Evolutionary conservation across 129 eudicot species (phyloP).

Genomic region (Logfia minima): DNA sequence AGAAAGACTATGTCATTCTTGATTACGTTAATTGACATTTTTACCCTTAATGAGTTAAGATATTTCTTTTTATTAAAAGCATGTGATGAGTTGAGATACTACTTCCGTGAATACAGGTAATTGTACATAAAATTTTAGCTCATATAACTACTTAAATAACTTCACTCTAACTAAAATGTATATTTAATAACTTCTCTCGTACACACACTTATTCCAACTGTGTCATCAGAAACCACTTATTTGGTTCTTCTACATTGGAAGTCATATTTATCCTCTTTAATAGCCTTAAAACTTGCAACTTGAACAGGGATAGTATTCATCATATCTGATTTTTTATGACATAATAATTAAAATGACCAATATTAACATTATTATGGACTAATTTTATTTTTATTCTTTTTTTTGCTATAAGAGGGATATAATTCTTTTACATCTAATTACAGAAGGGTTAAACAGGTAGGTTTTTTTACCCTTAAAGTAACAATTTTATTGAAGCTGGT

Average conservation of each 20-base stretch:
- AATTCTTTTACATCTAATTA: not conserved
- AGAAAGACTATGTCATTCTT: not conserved
- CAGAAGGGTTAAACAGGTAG: not conserved
- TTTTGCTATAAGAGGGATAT: not conserved
- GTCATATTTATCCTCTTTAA: not conserved
- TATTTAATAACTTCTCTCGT: not conserved
- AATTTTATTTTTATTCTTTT: too few species aligned
- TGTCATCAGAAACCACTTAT: too few species aligned
- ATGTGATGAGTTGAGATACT: too few species aligned
- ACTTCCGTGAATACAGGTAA: too few species aligned
- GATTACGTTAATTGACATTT: not conserved
- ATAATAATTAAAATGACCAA: too few species aligned
- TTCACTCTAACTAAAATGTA: not conserved
- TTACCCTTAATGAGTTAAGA: too few species aligned
- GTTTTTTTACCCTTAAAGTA: not conserved
- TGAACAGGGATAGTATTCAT: not conserved
- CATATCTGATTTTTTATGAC: too few species aligned
- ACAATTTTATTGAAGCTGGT: not conserved
- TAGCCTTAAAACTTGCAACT: not conserved
- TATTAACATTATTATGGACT: too few species aligned
- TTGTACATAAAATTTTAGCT: not conserved
- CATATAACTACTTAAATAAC: not conserved
- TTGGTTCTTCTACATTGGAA: too few species aligned
- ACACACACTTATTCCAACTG: not conserved
- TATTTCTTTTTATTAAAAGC: too few species aligned